A percentile compares a stretch with the other conserved stretches of the same genome.
These are phyloP conservation scores for Ascosphaera apis DNA, from an alignment of 2,329 filamentous ascomycete genomes.

Conservation along the genomic window DNA sequence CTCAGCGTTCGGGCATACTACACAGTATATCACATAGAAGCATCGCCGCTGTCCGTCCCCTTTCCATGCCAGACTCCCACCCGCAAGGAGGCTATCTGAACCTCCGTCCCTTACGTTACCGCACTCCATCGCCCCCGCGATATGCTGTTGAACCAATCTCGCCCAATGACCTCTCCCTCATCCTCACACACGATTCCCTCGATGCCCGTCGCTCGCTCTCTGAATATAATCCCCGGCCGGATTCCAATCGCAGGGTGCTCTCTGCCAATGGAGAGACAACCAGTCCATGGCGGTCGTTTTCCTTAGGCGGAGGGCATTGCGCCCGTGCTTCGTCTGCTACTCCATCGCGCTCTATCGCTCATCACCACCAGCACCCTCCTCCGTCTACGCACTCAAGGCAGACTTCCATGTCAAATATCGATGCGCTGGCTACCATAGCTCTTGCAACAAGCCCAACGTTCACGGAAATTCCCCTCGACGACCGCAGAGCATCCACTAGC, in stretches of 20 bases:
- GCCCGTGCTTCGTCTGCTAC: not conserved
- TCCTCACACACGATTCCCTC: slow-evolving; percentile 7
- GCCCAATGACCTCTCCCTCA: slow-evolving; percentile 13
- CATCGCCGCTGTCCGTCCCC: too few species aligned
- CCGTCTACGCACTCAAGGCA: slow-evolving; percentile 8
- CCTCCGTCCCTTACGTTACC: slow-evolving; percentile 19
- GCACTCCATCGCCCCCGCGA: slow-evolving; percentile 24
- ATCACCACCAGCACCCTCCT: slow-evolving; percentile 1
- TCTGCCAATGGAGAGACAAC: not conserved
- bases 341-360: too few species aligned
- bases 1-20: too few species aligned
- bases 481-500: too few species aligned
- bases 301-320: not conserved
- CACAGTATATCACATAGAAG: too few species aligned
- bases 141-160: slow-evolving; percentile 24
- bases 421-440: slow-evolving; percentile 27
- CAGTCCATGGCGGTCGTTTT: not conserved
- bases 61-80: too few species aligned
- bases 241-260: not conserved
- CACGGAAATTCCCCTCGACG: slow-evolving; percentile 13
- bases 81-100: too few species aligned
- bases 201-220: slow-evolving; percentile 3
- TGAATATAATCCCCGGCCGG: slow-evolving; percentile 7
- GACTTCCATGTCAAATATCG: slow-evolving; percentile 22
- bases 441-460: slow-evolving; percentile 26